Conservation (phyloP, 345 rosid genomes). For the Salix purpurea region DNA sequence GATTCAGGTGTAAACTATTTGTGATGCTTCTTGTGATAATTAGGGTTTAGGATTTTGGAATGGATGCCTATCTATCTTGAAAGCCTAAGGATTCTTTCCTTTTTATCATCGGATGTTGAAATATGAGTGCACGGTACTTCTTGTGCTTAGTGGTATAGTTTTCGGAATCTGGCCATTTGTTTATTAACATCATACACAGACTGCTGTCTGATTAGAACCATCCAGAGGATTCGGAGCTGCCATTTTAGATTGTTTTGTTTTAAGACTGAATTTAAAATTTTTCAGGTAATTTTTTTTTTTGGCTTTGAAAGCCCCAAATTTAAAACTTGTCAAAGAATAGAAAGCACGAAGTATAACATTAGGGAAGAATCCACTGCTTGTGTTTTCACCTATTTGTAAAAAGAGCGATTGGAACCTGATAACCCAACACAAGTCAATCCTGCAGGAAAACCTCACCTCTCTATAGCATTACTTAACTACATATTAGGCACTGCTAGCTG, state of each 20-base stretch:
- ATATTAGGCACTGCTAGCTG: background rate
- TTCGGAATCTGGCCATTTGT: background rate
- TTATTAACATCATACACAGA: background rate
- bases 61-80: background rate
- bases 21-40: background rate
- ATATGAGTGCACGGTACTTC: background rate
- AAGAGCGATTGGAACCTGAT: background rate
- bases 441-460: background rate
- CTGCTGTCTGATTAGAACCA: background rate
- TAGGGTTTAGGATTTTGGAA: constrained; percentile 1
- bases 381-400: background rate
- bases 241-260: background rate
- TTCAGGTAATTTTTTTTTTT: background rate
- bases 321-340: background rate
- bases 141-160: background rate
- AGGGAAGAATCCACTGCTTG: background rate
- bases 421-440: background rate
- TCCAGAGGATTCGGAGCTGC: background rate
- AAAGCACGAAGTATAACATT: background rate
- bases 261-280: background rate
- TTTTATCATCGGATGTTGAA: background rate
- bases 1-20: background rate
- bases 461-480: background rate
- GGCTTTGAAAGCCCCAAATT: background rate
- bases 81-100: background rate